A percentile compares a stretch with the other conserved stretches of the same genome.
phyloP scores from a whole-genome alignment of 371 early-diverging fungal species.

The Lichtheimia ornata region DNA sequence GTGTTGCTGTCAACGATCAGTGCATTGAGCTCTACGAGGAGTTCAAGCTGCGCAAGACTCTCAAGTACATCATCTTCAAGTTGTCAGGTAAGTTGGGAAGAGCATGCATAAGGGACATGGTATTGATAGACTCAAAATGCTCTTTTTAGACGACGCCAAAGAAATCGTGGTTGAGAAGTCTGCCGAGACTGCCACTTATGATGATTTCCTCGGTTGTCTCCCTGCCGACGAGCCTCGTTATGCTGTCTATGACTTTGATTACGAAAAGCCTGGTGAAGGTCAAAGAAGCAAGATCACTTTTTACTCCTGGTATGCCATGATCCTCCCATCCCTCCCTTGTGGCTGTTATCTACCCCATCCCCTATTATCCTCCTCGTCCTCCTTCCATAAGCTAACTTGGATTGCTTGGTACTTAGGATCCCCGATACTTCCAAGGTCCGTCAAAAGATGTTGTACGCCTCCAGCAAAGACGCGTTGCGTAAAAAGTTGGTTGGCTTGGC shows the following conservation, averaged over 20 bases:
- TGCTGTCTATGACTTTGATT: conserved; percentile 86
- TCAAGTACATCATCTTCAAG: conserved; percentile 81
- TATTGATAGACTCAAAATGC: too few relatives aligned
- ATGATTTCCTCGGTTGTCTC: conserved; percentile 64
- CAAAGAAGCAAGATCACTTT: conserved; percentile 70
- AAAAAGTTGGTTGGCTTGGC: conserved; percentile 75
- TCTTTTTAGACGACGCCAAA: conserved; percentile 42
- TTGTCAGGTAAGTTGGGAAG: conserved; percentile 50
- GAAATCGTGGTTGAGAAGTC: conserved; percentile 74
- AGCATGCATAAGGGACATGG: too few relatives aligned
- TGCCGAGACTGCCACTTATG: conserved; percentile 55
- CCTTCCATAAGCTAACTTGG: too few relatives aligned
- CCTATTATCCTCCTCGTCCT: too few relatives aligned
- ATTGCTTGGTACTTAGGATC: conserved; percentile 59
- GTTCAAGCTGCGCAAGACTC: conserved; percentile 74
- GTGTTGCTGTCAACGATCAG: conserved; percentile 66
- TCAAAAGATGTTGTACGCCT: conserved; percentile 92
- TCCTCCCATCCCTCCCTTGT: background rate
- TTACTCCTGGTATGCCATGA: conserved; percentile 41
- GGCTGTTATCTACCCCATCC: background rate
- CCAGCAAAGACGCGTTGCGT: conserved; percentile 84
- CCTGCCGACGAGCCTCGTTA: conserved; percentile 78
- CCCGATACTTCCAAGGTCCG: conserved; percentile 82
- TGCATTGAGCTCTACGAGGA: conserved; percentile 69
- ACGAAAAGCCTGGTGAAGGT: conserved; percentile 66